These are phyloP conservation scores for Xylariaceae sp. DNA, from an alignment of 2,329 filamentous ascomycete species.

Conservation along the genomic window DNA sequence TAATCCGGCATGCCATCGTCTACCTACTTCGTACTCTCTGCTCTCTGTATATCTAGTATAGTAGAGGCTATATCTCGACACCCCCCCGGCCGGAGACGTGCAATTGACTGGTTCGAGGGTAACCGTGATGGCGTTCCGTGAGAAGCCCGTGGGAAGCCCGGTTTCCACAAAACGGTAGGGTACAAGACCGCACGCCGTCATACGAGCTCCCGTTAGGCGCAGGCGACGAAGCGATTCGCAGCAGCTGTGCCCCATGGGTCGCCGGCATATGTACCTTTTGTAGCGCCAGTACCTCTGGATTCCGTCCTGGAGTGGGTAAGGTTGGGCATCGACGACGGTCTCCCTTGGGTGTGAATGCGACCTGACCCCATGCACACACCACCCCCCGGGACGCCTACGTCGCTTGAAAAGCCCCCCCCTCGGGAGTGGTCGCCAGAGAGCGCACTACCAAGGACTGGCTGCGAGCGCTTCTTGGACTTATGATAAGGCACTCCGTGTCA, in stretches of 20 bases:
- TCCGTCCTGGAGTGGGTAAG: constrained; percentile 8
- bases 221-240: constrained; percentile 12
- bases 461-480: constrained; percentile 21
- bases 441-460: constrained; percentile 26
- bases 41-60: too few relatives aligned
- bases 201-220: constrained; percentile 8
- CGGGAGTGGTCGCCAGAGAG: constrained; percentile 21
- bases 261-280: neutral
- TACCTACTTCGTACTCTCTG: too few relatives aligned
- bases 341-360: constrained; percentile 29
- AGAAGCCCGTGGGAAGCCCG: constrained; percentile 5
- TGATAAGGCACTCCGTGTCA: constrained; percentile 27
- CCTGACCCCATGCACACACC: constrained; percentile 26
- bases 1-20: neutral
- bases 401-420: constrained; percentile 22
- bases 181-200: constrained; percentile 4
- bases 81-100: neutral
- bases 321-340: constrained; percentile 31
- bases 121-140: constrained; percentile 8
- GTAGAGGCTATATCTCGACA: neutral
- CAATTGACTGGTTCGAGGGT: constrained; percentile 8
- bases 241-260: constrained; percentile 1
- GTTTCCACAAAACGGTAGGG: constrained; percentile 14
- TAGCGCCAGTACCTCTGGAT: neutral
- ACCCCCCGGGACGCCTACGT: constrained; percentile 25